A percentile compares a stretch with the other conserved stretches of the same genome.
Conservation (phyloP, 495 filamentous ascomycete genomes). For the Bombardia bombarda region DNA sequence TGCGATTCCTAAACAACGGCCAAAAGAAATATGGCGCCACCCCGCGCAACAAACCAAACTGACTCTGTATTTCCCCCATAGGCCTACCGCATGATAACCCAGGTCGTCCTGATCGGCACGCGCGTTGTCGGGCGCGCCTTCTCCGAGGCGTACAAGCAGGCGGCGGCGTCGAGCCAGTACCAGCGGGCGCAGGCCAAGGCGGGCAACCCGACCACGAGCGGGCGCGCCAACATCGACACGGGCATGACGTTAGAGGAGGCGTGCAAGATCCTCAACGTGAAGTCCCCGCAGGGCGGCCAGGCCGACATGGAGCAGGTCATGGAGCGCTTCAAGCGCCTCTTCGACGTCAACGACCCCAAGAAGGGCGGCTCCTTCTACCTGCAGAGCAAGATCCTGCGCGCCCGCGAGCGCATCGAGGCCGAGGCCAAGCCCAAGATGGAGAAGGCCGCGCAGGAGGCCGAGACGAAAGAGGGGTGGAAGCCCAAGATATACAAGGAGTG, state of each 20-base stretch:
- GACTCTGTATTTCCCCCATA: no score
- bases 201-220: slow-evolving; percentile 19
- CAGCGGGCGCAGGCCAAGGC: slow-evolving; percentile 52
- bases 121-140: slow-evolving; percentile 92
- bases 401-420: slow-evolving; percentile 83
- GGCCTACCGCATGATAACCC: slow-evolving; percentile 92
- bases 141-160: slow-evolving; percentile 85
- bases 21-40: no score
- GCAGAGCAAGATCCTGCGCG: slow-evolving; percentile 90
- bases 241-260: slow-evolving; percentile 91
- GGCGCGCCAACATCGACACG: slow-evolving; percentile 43
- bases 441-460: slow-evolving; percentile 48
- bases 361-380: slow-evolving; percentile 97
- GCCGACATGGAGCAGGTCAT: slow-evolving; percentile 68
- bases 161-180: slow-evolving; percentile 76
- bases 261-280: slow-evolving; percentile 95
- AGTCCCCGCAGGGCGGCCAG: slow-evolving; percentile 72
- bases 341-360: slow-evolving; percentile 86
- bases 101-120: slow-evolving; percentile 81
- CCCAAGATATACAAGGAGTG: slow-evolving; percentile 91
- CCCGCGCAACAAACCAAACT: no score
- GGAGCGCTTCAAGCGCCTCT: slow-evolving; percentile 87
- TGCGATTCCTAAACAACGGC: background rate
- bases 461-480: slow-evolving; percentile 78
- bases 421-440: slow-evolving; percentile 54